Base-by-base conservation (phyloP, 192 early-diverging fungal species). In the Dimargaris verticillata region DNA sequence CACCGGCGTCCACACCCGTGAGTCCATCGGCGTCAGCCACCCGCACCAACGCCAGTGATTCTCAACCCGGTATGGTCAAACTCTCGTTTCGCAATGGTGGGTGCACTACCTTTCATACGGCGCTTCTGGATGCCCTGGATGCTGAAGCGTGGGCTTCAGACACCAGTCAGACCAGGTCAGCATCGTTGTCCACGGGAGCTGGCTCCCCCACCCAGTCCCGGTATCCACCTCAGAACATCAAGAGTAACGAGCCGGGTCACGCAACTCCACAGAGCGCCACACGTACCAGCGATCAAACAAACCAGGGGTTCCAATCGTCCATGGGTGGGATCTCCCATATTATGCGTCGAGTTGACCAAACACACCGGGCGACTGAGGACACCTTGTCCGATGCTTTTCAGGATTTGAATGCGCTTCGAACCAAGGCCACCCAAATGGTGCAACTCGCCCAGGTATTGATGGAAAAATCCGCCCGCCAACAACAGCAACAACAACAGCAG, bases 401-500 rank as follows among this genome's bases (percentile, higher is more conserved):
- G 48, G 95, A 99, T 65, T 71, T 99, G 41, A 80, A 93, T 41
- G 83, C 81, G 20, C 71, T 99, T 46, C 92, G 89, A 77, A 79
- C 78, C 38, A 92, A 88, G 69, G 93, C 92, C 0, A 76, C 80
- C 20, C 87, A 94, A 60, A 92, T 99, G 87, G 88, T 90, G 22
- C 62, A 67, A 12, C 64, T 79, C 65, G 76, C 76, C 1, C 72
- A 74, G 64, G 66, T 68, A 41, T 66, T 78, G 29, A 20, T 48
- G 53, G 52, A 38, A 63, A 70, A 41, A 65, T 57, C 68, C 63
- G 66, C 59, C 7, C 33, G 33, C 33, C 33, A 38, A 38, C 33
- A 38, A 38, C 33, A 38, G 7, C 33, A 38, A 38, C 33, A 38
- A 7, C 33, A 38, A 7, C 33, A 38, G 33, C 33, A 38, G 33